These are phyloP conservation scores for Cystobasidium slooffiae DNA, from an alignment of 1,284 basidiomycete species.

Conservation along the genomic window DNA sequence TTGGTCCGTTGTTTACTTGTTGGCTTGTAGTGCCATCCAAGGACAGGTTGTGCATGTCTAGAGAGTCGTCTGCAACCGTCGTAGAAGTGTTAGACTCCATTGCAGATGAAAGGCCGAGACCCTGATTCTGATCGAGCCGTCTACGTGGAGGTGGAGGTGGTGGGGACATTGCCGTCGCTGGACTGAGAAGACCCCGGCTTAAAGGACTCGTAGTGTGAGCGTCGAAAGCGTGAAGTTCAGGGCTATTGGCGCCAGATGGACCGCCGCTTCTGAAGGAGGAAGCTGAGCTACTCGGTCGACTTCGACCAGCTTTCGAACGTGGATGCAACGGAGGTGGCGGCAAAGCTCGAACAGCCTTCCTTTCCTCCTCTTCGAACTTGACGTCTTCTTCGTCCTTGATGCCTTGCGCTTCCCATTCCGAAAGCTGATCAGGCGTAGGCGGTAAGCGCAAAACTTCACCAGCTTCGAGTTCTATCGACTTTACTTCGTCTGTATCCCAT, in stretches of 20 bases:
- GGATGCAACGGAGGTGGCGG: conserved; percentile 42
- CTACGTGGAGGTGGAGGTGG: conserved; percentile 22
- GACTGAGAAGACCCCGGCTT: conserved; percentile 1
- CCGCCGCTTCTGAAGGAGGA: conserved; percentile 17
- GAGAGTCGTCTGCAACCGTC: not conserved
- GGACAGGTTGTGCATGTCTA: conserved; percentile 8
- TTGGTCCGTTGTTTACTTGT: not conserved
- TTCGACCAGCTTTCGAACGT: conserved; percentile 11
- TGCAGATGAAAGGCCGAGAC: conserved; percentile 1
- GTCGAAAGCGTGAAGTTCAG: conserved; percentile 18
- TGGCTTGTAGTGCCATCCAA: not conserved
- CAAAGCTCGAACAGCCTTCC: conserved; percentile 19
- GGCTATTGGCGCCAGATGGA: conserved; percentile 12
- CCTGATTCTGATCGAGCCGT: not conserved
- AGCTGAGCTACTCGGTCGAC: conserved; percentile 19
- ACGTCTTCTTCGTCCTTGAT: conserved; percentile 43
- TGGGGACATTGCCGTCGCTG: conserved; percentile 4
- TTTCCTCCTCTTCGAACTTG: conserved; percentile 30
- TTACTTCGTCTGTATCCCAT: conserved; percentile 46
- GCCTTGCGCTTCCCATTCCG: conserved; percentile 55
- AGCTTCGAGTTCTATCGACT: conserved; percentile 50
- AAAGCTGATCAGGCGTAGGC: conserved; percentile 58
- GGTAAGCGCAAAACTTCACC: conserved; percentile 60
- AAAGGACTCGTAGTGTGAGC: conserved; percentile 7
- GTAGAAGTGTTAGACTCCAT: not conserved